Percentiles rank a stretch among this genome's conserved stretches.
Conservation (phyloP, 2,329 filamentous ascomycete species). For the Hymenotorrendiella dingleyae region DNA sequence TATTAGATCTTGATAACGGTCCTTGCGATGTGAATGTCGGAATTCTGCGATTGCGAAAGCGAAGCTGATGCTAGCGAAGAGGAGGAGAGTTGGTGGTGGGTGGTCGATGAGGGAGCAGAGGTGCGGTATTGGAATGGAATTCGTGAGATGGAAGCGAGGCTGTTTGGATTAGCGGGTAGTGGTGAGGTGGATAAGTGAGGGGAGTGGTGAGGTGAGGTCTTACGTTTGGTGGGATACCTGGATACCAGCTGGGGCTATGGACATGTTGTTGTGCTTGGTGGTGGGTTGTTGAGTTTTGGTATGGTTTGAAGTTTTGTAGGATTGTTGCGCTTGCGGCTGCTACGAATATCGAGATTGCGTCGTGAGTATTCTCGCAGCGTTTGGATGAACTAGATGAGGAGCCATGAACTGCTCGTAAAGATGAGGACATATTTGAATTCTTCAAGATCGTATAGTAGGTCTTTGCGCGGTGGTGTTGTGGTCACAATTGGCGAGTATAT, state of each 20-base stretch:
- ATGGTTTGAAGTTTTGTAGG: background rate
- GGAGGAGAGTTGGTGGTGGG: background rate
- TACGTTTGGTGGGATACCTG: background rate
- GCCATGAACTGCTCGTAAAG: too few relatives aligned
- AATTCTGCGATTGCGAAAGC: background rate
- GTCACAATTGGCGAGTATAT: background rate
- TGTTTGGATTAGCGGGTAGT: background rate
- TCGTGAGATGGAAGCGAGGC: background rate
- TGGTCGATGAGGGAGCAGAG: background rate
- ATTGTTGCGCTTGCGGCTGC: background rate
- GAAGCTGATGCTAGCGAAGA: background rate
- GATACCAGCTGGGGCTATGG: background rate
- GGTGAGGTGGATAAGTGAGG: background rate
- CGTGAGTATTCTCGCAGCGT: background rate
- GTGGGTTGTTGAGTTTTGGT: background rate
- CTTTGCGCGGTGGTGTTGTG: background rate
- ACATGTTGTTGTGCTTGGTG: background rate
- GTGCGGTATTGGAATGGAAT: too few relatives aligned
- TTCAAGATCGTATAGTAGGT: background rate
- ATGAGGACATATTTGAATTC: too few relatives aligned
- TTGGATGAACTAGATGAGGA: too few relatives aligned
- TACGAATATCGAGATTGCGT: background rate
- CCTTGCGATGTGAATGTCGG: background rate
- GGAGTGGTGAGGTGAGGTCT: background rate
- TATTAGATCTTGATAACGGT: background rate